These are phyloP conservation scores for Ettlia oleoabundans DNA, from an alignment of 139 green algal species.

Conservation along the genomic window DNA sequence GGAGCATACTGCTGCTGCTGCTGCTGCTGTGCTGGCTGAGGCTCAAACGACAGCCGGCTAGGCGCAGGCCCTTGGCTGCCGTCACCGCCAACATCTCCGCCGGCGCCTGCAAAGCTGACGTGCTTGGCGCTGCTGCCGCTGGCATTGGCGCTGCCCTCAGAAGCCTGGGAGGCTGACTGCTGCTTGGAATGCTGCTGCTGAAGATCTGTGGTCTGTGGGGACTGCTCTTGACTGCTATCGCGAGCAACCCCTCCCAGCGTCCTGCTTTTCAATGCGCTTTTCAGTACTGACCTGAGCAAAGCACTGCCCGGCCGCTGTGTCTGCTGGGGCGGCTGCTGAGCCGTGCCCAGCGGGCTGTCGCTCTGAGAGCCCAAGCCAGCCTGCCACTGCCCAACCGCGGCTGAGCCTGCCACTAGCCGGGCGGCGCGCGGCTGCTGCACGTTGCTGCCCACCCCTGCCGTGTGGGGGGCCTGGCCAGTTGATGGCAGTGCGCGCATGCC, in stretches of 20 bases:
- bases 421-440: too few species aligned
- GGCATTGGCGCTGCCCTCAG: slow-evolving; percentile 26
- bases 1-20: neutral
- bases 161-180: slow-evolving; percentile 16
- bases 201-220: too few species aligned
- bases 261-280: slow-evolving; percentile 8
- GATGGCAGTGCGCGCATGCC: too few species aligned
- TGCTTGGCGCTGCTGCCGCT: slow-evolving; percentile 26
- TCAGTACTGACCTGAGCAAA: slow-evolving; percentile 28
- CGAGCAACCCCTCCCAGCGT: neutral
- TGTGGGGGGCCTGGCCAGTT: too few species aligned
- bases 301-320: neutral
- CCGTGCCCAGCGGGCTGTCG: neutral
- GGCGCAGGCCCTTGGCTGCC: neutral
- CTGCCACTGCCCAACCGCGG: too few species aligned
- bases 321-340: slow-evolving; percentile 6
- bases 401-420: too few species aligned
- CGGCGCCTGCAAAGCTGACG: slow-evolving; percentile 1
- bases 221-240: neutral
- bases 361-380: neutral
- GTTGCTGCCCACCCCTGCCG: too few species aligned
- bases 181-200: neutral
- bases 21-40: slow-evolving; percentile 7
- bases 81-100: neutral
- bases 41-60: neutral